Evolutionary conservation across 805 yeast species (phyloP), one percentile per base, ranked within the genome.

Genomic region (Schwanniomyces yamadae): DNA sequence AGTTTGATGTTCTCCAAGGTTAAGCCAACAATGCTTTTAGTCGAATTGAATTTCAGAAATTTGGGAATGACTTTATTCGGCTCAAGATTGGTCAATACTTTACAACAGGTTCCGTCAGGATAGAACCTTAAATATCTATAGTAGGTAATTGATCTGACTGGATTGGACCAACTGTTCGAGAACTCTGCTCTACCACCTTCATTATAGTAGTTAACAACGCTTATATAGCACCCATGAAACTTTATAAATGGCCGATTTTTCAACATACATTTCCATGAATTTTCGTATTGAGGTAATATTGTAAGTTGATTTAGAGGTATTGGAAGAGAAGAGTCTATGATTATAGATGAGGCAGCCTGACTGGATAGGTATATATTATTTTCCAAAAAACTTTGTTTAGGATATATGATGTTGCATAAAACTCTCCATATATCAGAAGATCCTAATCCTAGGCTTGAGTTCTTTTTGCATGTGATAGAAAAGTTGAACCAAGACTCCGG

Each of bases 41-140:
- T 45, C 11, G 40, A 31, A 42, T 52, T 55, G 20, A 40, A 33
- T 31, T 44, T 52, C 66, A 57, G 67, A 34, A 84, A 69, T 34
- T 63, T 63, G 3, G 82, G 82, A 2, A 90, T 81, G 1, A 89
- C 80, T 28, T 63, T 57, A 2, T 59, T 55, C 0, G 98, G 98
- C 49, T 85, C 91, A 36, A 78, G 69, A 3, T 83, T 74, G 0
- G 95, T 77, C 18, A 87, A 70, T 19, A 85, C 70, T 52, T 84
- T 77, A 28, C 85, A 61, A 41, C 87, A 83, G 1, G 74, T 64
- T 0, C 98, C 97, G 51, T 84, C 84, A 0, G 82, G 81, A 54
- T 73, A 84, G 52, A 91, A 89, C 43, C 97, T 69, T 23, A 82
- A 60, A 57, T 89, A 93, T 44, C 99, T 66, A 55, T 87, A 91